phyloP scores from a whole-genome alignment of 2,329 filamentous ascomycete species.

The Trichoderma oligosporum region DNA sequence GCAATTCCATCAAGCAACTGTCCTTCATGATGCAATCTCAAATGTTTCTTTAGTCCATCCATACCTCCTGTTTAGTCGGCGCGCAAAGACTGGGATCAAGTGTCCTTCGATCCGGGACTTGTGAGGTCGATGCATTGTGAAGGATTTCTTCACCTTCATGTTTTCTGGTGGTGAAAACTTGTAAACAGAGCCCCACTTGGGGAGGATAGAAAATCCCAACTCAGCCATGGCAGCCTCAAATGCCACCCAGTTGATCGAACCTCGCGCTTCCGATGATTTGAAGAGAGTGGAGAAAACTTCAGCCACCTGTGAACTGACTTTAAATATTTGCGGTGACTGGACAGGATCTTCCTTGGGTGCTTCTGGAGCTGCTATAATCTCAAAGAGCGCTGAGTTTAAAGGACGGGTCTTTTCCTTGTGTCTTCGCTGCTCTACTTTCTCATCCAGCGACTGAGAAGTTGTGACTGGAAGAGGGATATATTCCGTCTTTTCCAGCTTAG shows the following conservation, averaged over 20 bases:
- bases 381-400: slow-evolving; percentile 33
- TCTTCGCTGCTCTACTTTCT: slow-evolving; percentile 33
- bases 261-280: slow-evolving; percentile 28
- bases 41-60: background rate
- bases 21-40: background rate
- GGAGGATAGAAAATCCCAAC: slow-evolving; percentile 39
- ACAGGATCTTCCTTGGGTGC: background rate
- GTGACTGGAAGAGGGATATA: slow-evolving; percentile 3
- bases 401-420: slow-evolving; percentile 46
- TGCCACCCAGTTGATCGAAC: slow-evolving; percentile 34
- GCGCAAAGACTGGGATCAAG: slow-evolving; percentile 27
- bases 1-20: too few species aligned
- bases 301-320: slow-evolving; percentile 38
- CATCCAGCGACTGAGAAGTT: slow-evolving; percentile 24
- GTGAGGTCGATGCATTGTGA: slow-evolving; percentile 40
- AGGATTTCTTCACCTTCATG: slow-evolving; percentile 26
- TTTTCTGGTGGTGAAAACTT: slow-evolving; percentile 35
- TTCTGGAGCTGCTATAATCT: slow-evolving; percentile 24
- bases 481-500: slow-evolving; percentile 23
- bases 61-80: slow-evolving; percentile 30
- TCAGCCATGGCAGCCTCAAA: slow-evolving; percentile 43
- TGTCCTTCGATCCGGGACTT: slow-evolving; percentile 35
- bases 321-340: slow-evolving; percentile 25
- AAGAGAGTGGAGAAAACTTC: slow-evolving; percentile 39
- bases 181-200: slow-evolving; percentile 41